Evolutionary conservation across 2,329 filamentous ascomycete genomes (phyloP).

Genomic region (Amphichorda felina): DNA sequence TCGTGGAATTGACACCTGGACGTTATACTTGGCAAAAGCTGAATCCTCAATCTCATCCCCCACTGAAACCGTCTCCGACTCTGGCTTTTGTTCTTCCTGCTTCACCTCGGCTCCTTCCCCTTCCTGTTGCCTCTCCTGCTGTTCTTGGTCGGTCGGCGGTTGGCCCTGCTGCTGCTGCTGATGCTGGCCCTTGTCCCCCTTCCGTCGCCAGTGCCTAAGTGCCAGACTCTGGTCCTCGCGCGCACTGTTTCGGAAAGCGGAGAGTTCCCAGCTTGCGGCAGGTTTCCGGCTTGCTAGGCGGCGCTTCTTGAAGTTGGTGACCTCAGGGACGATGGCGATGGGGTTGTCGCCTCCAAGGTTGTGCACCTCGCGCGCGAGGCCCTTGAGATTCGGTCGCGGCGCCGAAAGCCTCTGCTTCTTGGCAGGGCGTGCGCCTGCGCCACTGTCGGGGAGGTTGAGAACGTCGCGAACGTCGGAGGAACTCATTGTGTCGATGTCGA

Average conservation of each 20-base stretch:
- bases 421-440: constrained; percentile 40
- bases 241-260: constrained; percentile 66
- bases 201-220: constrained; percentile 71
- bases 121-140: not conserved
- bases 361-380: constrained; percentile 53
- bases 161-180: not conserved
- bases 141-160: not conserved
- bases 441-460: constrained; percentile 60
- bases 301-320: constrained; percentile 46
- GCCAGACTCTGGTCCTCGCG: constrained; percentile 54
- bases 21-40: constrained; percentile 77
- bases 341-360: constrained; percentile 54
- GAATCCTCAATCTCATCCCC: constrained; percentile 40
- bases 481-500: constrained; percentile 37
- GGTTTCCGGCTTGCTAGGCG: constrained; percentile 42
- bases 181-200: constrained; percentile 27
- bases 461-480: constrained; percentile 80
- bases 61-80: constrained; percentile 20
- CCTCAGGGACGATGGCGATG: constrained; percentile 53
- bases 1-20: constrained; percentile 62
- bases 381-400: constrained; percentile 48
- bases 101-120: constrained; percentile 5
- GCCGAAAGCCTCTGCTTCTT: constrained; percentile 66
- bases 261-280: constrained; percentile 52
- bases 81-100: constrained; percentile 16